These are phyloP conservation scores for Bathelium albidoporum DNA, from an alignment of 495 filamentous ascomycete species.

Conservation along the genomic window DNA sequence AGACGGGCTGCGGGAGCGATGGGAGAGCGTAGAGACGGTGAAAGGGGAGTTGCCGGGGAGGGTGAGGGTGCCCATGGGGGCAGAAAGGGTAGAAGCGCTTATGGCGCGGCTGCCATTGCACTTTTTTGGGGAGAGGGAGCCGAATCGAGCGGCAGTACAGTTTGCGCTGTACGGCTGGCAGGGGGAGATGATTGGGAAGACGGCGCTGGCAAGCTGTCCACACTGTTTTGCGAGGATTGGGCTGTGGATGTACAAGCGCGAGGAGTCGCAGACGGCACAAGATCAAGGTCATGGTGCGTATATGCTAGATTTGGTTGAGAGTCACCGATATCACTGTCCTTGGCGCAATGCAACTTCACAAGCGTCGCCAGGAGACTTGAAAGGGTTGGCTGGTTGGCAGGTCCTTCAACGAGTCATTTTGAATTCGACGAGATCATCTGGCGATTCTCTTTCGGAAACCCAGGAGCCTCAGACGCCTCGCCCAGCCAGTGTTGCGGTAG, in stretches of 20 bases:
- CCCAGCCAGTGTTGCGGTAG: not conserved
- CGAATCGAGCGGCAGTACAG: conserved; percentile 44
- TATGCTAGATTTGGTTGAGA: conserved; percentile 25
- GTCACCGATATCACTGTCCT: conserved; percentile 34
- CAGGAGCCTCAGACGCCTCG: not conserved
- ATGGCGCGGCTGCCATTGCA: not conserved
- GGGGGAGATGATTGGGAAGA: conserved; percentile 51
- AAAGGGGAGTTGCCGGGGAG: conserved; percentile 3
- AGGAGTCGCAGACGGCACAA: conserved; percentile 25
- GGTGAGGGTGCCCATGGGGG: not conserved
- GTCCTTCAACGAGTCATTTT: conserved; percentile 19
- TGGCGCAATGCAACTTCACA: conserved; percentile 31
- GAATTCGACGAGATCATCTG: conserved; percentile 2
- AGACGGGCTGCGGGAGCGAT: conserved; percentile 25
- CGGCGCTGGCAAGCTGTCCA: conserved; percentile 61
- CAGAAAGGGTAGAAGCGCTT: not conserved
- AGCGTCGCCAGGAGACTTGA: conserved; percentile 17
- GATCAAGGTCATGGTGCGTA: conserved; percentile 25
- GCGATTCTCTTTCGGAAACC: not conserved
- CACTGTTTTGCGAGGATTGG: conserved; percentile 84
- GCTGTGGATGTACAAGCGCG: conserved; percentile 77
- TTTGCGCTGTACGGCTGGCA: conserved; percentile 85
- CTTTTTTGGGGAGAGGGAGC: not conserved
- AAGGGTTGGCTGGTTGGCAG: conserved; percentile 24
- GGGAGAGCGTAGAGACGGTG: conserved; percentile 13